These are phyloP conservation scores for Mycena belliarum DNA, from an alignment of 768 basidiomycete species.

Conservation along the genomic window DNA sequence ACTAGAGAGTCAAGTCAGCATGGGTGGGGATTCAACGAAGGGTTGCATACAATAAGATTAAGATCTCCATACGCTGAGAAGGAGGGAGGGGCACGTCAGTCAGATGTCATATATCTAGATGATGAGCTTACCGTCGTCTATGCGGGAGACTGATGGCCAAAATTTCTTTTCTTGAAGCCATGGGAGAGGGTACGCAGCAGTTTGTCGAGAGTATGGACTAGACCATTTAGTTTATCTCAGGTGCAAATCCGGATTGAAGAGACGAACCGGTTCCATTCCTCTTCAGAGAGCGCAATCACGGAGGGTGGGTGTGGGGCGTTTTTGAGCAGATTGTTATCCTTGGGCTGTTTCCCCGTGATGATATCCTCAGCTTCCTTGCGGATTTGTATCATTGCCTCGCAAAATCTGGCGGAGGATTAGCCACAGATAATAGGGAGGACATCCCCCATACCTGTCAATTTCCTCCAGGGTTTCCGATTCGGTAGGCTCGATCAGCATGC, in stretches of 20 bases:
- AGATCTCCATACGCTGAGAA: slow-evolving; percentile 84
- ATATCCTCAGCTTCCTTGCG: slow-evolving; percentile 90
- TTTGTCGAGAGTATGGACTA: slow-evolving; percentile 87
- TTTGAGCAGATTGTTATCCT: slow-evolving; percentile 87
- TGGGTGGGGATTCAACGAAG: background rate
- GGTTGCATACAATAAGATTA: slow-evolving; percentile 75
- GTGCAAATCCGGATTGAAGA: background rate
- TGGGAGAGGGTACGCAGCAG: slow-evolving; percentile 87
- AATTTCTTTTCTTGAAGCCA: slow-evolving; percentile 89
- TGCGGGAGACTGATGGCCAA: slow-evolving; percentile 91
- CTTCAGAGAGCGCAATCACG: slow-evolving; percentile 67
- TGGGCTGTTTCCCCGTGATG: slow-evolving; percentile 82
- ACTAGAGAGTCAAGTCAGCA: slow-evolving; percentile 44
- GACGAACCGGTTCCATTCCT: slow-evolving; percentile 82
- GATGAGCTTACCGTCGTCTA: slow-evolving; percentile 81
- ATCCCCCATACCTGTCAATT: slow-evolving; percentile 66
- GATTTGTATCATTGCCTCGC: slow-evolving; percentile 98
- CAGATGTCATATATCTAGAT: background rate
- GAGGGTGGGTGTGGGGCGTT: slow-evolving; percentile 93
- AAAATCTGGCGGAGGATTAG: slow-evolving; percentile 60
- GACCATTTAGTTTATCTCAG: slow-evolving; percentile 7
- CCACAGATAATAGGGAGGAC: background rate
- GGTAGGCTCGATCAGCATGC: slow-evolving; percentile 97
- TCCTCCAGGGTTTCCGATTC: slow-evolving; percentile 95
- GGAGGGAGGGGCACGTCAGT: slow-evolving; percentile 11